A percentile compares a stretch with the other conserved stretches of the same genome.
phyloP scores from a whole-genome alignment of 352 stramenopile genomes.

The Pseudoperonospora humuli region DNA sequence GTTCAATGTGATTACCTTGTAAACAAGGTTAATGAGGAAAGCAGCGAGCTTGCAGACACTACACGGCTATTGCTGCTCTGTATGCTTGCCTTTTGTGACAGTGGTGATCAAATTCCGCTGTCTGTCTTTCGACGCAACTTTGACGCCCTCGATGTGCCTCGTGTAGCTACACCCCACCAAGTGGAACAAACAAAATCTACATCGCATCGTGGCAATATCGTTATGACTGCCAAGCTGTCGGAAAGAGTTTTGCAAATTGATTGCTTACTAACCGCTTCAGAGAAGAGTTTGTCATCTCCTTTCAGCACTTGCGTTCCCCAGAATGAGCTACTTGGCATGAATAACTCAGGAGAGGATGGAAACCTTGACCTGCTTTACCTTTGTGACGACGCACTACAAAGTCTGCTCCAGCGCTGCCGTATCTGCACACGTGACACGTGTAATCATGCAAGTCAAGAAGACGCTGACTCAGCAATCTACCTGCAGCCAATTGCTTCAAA shows the following conservation, averaged over 20 bases:
- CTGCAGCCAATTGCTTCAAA: slow-evolving; percentile 1
- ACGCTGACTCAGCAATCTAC: slow-evolving; percentile 2
- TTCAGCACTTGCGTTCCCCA: slow-evolving; percentile 8
- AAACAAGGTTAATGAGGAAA: too few relatives aligned
- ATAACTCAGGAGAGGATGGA: neutral
- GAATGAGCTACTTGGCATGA: slow-evolving; percentile 6
- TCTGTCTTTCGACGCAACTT: too few relatives aligned
- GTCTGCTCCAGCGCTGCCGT: slow-evolving; percentile 15
- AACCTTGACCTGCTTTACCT: slow-evolving; percentile 12
- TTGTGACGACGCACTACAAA: slow-evolving; percentile 12
- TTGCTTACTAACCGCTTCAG: slow-evolving; percentile 2
- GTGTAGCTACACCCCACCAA: neutral
- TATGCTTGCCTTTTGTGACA: too few relatives aligned
- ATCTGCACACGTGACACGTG: slow-evolving; percentile 15
- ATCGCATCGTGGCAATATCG: slow-evolving; percentile 1
- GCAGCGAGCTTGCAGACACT: too few relatives aligned
- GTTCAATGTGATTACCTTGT: too few relatives aligned
- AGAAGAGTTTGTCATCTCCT: neutral
- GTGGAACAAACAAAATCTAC: neutral
- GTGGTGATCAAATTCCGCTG: too few relatives aligned
- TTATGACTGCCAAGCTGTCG: slow-evolving; percentile 15
- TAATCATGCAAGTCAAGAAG: neutral
- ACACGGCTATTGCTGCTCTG: too few relatives aligned
- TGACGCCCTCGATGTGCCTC: too few relatives aligned
- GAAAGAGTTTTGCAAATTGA: slow-evolving; percentile 14